Conservation (phyloP, 805 yeast species). For the Gaillardinia entomophila region DNA sequence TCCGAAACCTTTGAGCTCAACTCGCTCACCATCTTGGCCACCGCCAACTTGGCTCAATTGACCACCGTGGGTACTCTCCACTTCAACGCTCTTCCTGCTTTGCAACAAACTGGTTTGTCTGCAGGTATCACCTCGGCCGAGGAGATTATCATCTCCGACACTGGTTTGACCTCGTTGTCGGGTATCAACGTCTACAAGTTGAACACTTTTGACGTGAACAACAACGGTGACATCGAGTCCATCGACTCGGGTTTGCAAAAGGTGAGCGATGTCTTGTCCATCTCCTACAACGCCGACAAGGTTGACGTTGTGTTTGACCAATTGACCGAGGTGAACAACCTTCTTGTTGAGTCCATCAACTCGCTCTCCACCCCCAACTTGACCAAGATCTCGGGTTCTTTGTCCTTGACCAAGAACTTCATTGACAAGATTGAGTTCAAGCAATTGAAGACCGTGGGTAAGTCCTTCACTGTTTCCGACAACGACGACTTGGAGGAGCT, state of each 20-base stretch:
- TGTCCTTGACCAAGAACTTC: slow-evolving; percentile 73
- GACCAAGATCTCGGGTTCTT: slow-evolving; percentile 69
- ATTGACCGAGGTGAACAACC: slow-evolving; percentile 81
- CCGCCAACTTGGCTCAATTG: slow-evolving; percentile 72
- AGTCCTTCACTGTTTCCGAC: slow-evolving; percentile 67
- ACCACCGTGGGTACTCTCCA: slow-evolving; percentile 75
- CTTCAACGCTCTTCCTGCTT: slow-evolving; percentile 84
- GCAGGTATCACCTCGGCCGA: slow-evolving; percentile 69
- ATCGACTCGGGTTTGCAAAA: slow-evolving; percentile 67
- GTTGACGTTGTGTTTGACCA: slow-evolving; percentile 65
- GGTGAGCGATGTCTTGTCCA: slow-evolving; percentile 68
- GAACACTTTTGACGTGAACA: slow-evolving; percentile 72
- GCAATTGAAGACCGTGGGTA: slow-evolving; percentile 62
- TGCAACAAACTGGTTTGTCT: slow-evolving; percentile 60
- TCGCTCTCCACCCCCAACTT: slow-evolving; percentile 67
- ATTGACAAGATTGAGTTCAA: slow-evolving; percentile 51
- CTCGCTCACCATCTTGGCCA: slow-evolving; percentile 58
- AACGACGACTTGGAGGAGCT: slow-evolving; percentile 68
- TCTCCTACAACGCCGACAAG: slow-evolving; percentile 79
- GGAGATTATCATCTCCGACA: slow-evolving; percentile 66
- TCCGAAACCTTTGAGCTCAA: slow-evolving; percentile 62
- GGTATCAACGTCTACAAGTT: slow-evolving; percentile 53
- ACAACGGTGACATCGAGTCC: slow-evolving; percentile 73
- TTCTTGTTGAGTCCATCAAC: slow-evolving; percentile 76
- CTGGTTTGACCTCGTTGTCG: slow-evolving; percentile 59